Evolutionary conservation across 2,329 filamentous ascomycete species (phyloP).

Genomic region (Plenodomus biglobosus): DNA sequence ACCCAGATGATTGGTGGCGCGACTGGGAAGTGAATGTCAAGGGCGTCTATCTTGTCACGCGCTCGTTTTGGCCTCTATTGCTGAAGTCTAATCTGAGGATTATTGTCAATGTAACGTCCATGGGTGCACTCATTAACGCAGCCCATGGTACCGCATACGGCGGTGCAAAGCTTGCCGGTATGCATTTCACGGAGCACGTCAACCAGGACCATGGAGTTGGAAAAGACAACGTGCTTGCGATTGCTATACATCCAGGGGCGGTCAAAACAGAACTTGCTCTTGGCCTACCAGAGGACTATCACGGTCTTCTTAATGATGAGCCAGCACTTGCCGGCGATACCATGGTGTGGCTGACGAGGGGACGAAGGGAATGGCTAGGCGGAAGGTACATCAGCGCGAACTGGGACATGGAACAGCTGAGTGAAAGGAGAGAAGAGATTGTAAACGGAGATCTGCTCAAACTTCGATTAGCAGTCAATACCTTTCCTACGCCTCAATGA

Average conservation of each 20-base stretch:
- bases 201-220: constrained; percentile 42
- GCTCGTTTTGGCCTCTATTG: constrained; percentile 50
- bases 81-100: constrained; percentile 26
- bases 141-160: constrained; percentile 45
- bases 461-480: constrained; percentile 16
- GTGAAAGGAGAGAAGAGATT: constrained; percentile 15
- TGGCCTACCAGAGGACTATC: constrained; percentile 10
- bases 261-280: constrained; percentile 16
- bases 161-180: constrained; percentile 53
- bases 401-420: constrained; percentile 38
- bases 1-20: constrained; percentile 47
- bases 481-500: neutral
- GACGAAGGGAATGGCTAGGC: constrained; percentile 28
- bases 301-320: constrained; percentile 20
- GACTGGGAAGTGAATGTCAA: constrained; percentile 54
- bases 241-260: constrained; percentile 29
- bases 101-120: constrained; percentile 52
- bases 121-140: constrained; percentile 39
- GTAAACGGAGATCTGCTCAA: constrained; percentile 17
- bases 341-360: constrained; percentile 28
- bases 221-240: constrained; percentile 20
- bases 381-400: constrained; percentile 29
- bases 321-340: constrained; percentile 31
- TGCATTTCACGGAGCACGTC: constrained; percentile 55
- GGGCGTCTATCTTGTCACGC: constrained; percentile 51